Conservation (phyloP, 306 rosid species). For the Prunus davidiana region DNA sequence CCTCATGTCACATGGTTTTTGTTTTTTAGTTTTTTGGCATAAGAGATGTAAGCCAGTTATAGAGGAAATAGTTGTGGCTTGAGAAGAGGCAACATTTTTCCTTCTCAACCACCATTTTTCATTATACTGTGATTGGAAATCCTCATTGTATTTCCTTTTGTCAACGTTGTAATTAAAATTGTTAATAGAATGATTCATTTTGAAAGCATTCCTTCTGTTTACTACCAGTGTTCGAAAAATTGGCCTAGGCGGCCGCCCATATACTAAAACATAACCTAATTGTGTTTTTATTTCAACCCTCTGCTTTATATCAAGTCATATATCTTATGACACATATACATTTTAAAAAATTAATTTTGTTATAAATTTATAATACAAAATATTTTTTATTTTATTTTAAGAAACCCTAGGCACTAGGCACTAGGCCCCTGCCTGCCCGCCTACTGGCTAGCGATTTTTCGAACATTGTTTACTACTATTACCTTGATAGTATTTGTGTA, state of each 20-base stretch:
- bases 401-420: too few relatives aligned
- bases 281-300: too few relatives aligned
- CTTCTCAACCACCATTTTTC: constrained; percentile 34
- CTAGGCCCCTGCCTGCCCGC: too few relatives aligned
- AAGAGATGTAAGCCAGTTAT: constrained; percentile 14
- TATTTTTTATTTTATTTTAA: too few relatives aligned
- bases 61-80: constrained; percentile 21
- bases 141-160: constrained; percentile 1
- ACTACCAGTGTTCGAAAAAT: background rate
- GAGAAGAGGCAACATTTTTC: constrained; percentile 56
- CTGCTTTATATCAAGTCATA: too few relatives aligned
- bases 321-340: too few relatives aligned
- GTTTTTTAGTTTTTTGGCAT: background rate
- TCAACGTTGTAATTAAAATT: background rate
- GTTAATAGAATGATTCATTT: constrained; percentile 1
- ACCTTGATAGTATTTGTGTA: background rate
- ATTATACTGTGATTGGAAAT: background rate
- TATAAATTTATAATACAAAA: too few relatives aligned
- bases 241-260: too few relatives aligned
- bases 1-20: background rate
- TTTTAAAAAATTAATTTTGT: too few relatives aligned
- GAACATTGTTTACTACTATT: background rate
- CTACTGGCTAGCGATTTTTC: too few relatives aligned
- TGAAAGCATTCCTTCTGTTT: background rate
- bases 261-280: too few relatives aligned